Evolutionary conservation across 1,139 yeast genomes (phyloP).

Genomic region (Lodderomyces pseudojiufengensis): DNA sequence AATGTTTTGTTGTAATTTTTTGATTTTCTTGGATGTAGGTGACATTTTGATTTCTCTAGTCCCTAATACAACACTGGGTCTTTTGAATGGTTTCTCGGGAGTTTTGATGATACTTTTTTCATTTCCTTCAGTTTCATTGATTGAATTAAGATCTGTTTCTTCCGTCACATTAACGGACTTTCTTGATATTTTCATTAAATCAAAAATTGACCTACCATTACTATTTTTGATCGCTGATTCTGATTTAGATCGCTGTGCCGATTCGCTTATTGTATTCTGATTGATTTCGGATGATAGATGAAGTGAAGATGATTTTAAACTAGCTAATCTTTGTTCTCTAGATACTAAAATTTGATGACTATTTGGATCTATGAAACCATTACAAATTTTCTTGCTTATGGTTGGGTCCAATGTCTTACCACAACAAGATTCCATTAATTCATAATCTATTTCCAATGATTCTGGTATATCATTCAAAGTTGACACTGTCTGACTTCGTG

Average conservation of each 20-base stretch:
- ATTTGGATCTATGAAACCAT: constrained; percentile 66
- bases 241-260: constrained; percentile 8
- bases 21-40: constrained; percentile 13
- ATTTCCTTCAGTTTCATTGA: too few relatives aligned
- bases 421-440: constrained; percentile 55
- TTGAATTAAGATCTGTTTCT: neutral
- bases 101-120: neutral
- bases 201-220: constrained; percentile 10
- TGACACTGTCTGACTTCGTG: constrained; percentile 42
- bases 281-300: constrained; percentile 2
- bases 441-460: constrained; percentile 25
- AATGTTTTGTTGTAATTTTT: constrained; percentile 5
- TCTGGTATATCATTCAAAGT: constrained; percentile 59
- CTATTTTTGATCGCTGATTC: constrained; percentile 5
- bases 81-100: neutral
- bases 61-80: constrained; percentile 1
- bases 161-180: neutral
- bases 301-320: constrained; percentile 25
- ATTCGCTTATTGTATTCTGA: neutral
- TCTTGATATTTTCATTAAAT: constrained; percentile 9
- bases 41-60: constrained; percentile 8
- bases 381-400: constrained; percentile 54
- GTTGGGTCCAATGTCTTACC: constrained; percentile 50
- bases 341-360: constrained; percentile 47
- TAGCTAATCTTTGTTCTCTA: constrained; percentile 37